Conservation (phyloP, 495 filamentous ascomycete species). For the Penicillium mononematosum region DNA sequence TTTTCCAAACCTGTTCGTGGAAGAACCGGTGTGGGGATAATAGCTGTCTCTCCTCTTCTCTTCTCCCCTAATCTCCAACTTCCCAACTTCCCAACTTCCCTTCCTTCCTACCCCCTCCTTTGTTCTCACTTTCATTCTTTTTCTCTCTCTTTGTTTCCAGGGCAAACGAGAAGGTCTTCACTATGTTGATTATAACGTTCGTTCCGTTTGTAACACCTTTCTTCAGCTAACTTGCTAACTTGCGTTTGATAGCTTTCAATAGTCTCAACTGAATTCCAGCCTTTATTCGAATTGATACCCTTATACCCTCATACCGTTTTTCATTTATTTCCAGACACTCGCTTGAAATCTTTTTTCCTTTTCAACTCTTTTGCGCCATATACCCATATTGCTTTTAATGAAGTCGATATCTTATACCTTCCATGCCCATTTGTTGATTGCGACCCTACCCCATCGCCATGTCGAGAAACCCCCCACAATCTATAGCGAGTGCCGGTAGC, state of each 20-base stretch:
- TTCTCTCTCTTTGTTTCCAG: not conserved
- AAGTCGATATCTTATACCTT: conserved; percentile 2
- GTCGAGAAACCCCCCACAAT: conserved; percentile 19
- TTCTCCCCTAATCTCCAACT: conserved; percentile 12
- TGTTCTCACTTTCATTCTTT: not conserved
- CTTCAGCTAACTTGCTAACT: conserved; percentile 18
- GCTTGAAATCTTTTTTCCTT: not conserved
- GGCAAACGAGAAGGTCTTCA: conserved; percentile 8
- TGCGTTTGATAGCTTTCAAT: conserved; percentile 22
- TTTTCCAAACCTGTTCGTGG: not conserved
- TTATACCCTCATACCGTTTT: conserved; percentile 19
- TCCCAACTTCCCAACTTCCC: not conserved
- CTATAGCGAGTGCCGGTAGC: conserved; percentile 26
- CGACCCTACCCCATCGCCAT: conserved; percentile 10
- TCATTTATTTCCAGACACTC: conserved; percentile 20
- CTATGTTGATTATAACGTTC: conserved; percentile 24
- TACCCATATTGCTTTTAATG: conserved; percentile 27
- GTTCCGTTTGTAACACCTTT: conserved; percentile 15
- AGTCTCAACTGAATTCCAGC: conserved; percentile 21
- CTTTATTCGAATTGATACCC: conserved; percentile 21
- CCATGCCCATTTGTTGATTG: not conserved
- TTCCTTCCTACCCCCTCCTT: not conserved
- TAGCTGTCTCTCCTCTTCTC: conserved; percentile 5
- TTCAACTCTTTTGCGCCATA: conserved; percentile 15
- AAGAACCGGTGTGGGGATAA: not conserved